phyloP scores from a whole-genome alignment of 1,139 yeast species.

The Arxiozyma heterogenica region DNA sequence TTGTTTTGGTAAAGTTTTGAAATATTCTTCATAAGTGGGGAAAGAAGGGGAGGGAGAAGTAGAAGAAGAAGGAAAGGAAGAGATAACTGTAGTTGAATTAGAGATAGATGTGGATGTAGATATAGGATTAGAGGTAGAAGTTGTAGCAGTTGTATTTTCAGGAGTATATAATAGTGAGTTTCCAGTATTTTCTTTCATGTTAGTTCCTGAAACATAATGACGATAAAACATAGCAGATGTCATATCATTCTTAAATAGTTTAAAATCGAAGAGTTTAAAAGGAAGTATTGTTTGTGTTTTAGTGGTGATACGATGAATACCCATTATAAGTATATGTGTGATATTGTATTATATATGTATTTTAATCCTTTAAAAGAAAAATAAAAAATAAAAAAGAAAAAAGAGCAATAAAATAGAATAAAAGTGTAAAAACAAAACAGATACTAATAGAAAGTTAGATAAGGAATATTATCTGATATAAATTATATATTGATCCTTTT shows the following conservation, averaged over 20 bases:
- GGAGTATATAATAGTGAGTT: neutral
- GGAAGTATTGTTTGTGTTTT: neutral
- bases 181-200: slow-evolving; percentile 6
- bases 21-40: slow-evolving; percentile 4
- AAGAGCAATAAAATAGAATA: no score
- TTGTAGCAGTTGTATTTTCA: neutral
- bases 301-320: neutral
- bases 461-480: no score
- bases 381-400: no score
- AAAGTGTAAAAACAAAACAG: no score
- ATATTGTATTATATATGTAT: no score
- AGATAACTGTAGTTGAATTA: slow-evolving; percentile 3
- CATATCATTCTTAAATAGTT: neutral
- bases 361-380: neutral
- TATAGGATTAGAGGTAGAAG: no score
- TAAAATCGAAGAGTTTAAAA: no score
- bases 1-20: slow-evolving; percentile 30
- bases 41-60: neutral
- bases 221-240: neutral
- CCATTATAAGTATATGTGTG: neutral
- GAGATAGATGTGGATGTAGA: no score
- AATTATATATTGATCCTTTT: no score
- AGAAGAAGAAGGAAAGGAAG: neutral
- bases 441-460: no score
- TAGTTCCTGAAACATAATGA: slow-evolving; percentile 6